phyloP scores from a whole-genome alignment of 2,329 filamentous ascomycete species.

The Zelopaecilomyces penicillatus region DNA sequence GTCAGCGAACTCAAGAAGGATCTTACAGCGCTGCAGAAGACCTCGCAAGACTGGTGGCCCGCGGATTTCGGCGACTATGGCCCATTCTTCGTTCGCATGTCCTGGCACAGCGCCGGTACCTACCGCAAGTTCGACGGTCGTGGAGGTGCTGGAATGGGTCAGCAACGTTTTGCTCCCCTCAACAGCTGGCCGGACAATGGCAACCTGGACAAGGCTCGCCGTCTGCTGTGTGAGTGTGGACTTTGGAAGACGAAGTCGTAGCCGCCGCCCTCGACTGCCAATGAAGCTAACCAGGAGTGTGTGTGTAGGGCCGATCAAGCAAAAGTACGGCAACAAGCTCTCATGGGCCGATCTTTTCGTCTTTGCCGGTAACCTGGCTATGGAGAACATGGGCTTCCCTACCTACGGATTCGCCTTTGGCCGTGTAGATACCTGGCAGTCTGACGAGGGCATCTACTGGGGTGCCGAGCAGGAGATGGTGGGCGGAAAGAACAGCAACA shows the following conservation, averaged over 20 bases:
- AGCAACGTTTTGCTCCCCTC: conserved; percentile 72
- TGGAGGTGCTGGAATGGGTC: conserved; percentile 61
- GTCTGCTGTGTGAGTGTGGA: conserved; percentile 49
- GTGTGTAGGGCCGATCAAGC: conserved; percentile 56
- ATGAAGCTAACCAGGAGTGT: conserved; percentile 1
- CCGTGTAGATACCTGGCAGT: conserved; percentile 64
- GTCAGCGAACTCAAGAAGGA: conserved; percentile 52
- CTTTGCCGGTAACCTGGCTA: conserved; percentile 65
- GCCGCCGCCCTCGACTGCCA: no score
- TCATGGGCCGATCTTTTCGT: conserved; percentile 70
- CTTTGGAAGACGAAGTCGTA: no score
- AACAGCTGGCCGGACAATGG: conserved; percentile 78
- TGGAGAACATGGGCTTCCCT: conserved; percentile 69
- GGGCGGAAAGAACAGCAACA: conserved; percentile 47
- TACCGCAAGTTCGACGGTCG: conserved; percentile 61
- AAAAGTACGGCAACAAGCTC: conserved; percentile 76
- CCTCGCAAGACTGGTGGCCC: conserved; percentile 75
- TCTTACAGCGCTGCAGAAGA: conserved; percentile 61
- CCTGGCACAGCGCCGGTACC: conserved; percentile 72
- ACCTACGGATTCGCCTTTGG: conserved; percentile 68
- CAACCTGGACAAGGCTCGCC: conserved; percentile 70
- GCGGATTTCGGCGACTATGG: conserved; percentile 77
- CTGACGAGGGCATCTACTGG: conserved; percentile 72
- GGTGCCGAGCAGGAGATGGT: conserved; percentile 63
- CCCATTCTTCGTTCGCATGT: conserved; percentile 71